Conservation (phyloP, 176 grass and related monocot species). For the Aechmea fasciata region DNA sequence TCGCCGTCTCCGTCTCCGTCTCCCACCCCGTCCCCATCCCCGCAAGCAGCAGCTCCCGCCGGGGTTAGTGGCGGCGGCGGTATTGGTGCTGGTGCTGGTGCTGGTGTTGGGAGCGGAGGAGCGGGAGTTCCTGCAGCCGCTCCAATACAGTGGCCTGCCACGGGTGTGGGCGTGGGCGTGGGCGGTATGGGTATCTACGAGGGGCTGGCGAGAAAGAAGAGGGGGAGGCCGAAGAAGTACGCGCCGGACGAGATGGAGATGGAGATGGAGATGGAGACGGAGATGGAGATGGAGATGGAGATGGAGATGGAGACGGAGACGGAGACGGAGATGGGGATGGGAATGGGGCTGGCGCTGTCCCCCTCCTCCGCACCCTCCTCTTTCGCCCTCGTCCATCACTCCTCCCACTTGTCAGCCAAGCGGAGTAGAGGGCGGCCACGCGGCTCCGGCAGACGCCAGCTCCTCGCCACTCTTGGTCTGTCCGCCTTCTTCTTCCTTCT, state of each 20-base stretch:
- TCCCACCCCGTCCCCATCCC: slow-evolving; percentile 39
- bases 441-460: slow-evolving; percentile 81
- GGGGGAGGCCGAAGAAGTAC: slow-evolving; percentile 22
- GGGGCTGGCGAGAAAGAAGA: slow-evolving; percentile 13
- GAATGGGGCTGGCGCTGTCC: slow-evolving; percentile 16
- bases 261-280: too few species aligned
- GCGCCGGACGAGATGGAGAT: slow-evolving; percentile 4
- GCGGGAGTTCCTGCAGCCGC: slow-evolving; percentile 13
- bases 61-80: neutral
- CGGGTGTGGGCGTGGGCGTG: neutral
- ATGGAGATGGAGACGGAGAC: too few species aligned
- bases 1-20: slow-evolving; percentile 58
- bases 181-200: neutral
- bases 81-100: neutral
- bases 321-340: neutral
- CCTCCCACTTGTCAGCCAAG: slow-evolving; percentile 27
- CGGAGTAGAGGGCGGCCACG: slow-evolving; percentile 62
- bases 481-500: slow-evolving; percentile 5
- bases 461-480: slow-evolving; percentile 70
- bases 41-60: slow-evolving; percentile 4
- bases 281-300: too few species aligned
- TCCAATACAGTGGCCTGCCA: neutral
- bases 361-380: neutral
- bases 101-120: neutral
- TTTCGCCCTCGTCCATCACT: neutral